Evolutionary conservation across 805 yeast species (phyloP).

Genomic region (Wickerhamomyces bovis): DNA sequence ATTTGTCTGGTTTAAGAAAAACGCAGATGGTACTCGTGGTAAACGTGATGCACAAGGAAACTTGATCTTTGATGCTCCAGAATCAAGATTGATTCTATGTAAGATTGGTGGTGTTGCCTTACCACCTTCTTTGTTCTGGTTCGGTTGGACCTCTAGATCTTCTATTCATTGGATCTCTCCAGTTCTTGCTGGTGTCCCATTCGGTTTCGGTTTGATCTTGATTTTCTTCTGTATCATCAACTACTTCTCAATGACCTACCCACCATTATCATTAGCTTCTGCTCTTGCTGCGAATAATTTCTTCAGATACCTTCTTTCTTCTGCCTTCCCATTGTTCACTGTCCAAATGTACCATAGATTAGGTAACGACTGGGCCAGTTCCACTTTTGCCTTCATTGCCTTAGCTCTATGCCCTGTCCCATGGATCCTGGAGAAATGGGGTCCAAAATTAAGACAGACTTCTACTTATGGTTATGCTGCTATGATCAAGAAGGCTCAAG

Average conservation of each 20-base stretch:
- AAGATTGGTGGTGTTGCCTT: conserved; percentile 62
- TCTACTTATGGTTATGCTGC: conserved; percentile 61
- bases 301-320: conserved; percentile 66
- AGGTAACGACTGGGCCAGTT: conserved; percentile 75
- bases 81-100: conserved; percentile 51
- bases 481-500: conserved; percentile 31
- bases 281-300: conserved; percentile 86
- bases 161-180: conserved; percentile 75
- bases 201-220: conserved; percentile 69
- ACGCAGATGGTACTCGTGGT: conserved; percentile 60
- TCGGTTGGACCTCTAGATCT: conserved; percentile 66
- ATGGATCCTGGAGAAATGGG: conserved; percentile 57
- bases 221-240: conserved; percentile 65
- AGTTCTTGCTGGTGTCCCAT: conserved; percentile 67
- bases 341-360: conserved; percentile 74
- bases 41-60: conserved; percentile 43
- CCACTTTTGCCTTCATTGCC: conserved; percentile 57
- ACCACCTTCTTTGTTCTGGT: conserved; percentile 71
- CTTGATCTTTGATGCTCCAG: conserved; percentile 50
- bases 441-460: conserved; percentile 46
- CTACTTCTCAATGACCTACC: conserved; percentile 66
- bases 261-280: conserved; percentile 75
- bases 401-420: conserved; percentile 72
- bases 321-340: conserved; percentile 80
- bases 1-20: conserved; percentile 43